Conservation (phyloP, 371 early-diverging fungal species). For the Rhizopus stolonifer region DNA sequence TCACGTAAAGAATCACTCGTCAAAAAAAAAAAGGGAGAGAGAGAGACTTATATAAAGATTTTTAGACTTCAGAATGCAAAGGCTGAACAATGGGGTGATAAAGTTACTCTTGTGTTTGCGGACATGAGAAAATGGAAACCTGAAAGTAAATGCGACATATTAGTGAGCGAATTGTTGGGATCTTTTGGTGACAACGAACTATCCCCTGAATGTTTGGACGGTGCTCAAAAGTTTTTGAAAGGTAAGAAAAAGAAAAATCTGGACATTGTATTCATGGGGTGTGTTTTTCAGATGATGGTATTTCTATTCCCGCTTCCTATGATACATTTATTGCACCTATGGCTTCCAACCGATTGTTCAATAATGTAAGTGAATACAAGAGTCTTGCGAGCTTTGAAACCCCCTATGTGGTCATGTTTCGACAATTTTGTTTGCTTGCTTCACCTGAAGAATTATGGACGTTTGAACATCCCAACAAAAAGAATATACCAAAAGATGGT, state of each 20-base stretch:
- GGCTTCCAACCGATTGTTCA: constrained; percentile 79
- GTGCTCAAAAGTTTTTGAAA: constrained; percentile 84
- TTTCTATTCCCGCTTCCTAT: constrained; percentile 86
- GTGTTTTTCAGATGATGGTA: constrained; percentile 59
- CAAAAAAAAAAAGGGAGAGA: neutral
- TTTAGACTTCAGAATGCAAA: constrained; percentile 76
- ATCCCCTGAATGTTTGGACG: constrained; percentile 95
- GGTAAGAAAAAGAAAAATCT: constrained; percentile 30
- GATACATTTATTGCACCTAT: constrained; percentile 83
- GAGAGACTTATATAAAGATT: neutral
- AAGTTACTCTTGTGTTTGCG: constrained; percentile 77
- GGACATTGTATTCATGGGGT: neutral
- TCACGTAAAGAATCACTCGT: constrained; percentile 58
- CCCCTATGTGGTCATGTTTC: constrained; percentile 93
- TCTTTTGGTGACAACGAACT: constrained; percentile 98
- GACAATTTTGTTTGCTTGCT: constrained; percentile 66
- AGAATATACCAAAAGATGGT: constrained; percentile 33
- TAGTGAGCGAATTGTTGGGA: constrained; percentile 90
- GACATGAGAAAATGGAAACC: constrained; percentile 93
- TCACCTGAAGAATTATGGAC: constrained; percentile 75
- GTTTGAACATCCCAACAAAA: constrained; percentile 77
- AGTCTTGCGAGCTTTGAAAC: constrained; percentile 75
- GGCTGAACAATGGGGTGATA: constrained; percentile 74
- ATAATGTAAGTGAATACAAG: constrained; percentile 63
- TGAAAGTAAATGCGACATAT: constrained; percentile 79